phyloP scores from a whole-genome alignment of 106 monocot species.

The Amphibolis antarctica region DNA sequence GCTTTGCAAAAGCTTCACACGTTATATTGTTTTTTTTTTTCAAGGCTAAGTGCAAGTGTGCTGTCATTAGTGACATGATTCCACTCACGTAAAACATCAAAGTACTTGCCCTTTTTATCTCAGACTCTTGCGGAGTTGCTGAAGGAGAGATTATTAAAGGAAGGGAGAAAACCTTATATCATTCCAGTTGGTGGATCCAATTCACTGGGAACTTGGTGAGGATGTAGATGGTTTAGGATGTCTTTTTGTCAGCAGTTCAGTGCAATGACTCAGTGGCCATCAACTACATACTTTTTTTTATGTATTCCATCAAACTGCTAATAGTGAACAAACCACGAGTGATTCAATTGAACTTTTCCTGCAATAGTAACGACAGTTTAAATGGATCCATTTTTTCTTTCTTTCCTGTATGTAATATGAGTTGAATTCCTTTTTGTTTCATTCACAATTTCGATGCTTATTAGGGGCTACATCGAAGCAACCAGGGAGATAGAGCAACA shows the following conservation, averaged over 20 bases:
- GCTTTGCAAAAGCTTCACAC: no score
- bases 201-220: conserved; percentile 93
- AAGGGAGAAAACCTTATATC: conserved; percentile 89
- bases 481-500: conserved; percentile 85
- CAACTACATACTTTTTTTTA: not conserved
- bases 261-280: not conserved
- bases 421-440: not conserved
- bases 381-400: not conserved
- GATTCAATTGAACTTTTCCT: not conserved
- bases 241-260: not conserved
- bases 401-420: not conserved
- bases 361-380: not conserved
- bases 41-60: no score
- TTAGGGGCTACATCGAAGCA: conserved; percentile 97
- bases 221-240: not conserved
- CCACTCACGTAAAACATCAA: no score
- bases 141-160: conserved; percentile 40
- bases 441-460: not conserved
- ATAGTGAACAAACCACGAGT: not conserved
- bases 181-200: conserved; percentile 99
- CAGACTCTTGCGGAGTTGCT: conserved; percentile 74
- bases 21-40: no score
- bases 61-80: no score
- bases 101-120: not conserved
- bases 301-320: no score